Evolutionary conservation across 768 basidiomycete genomes (phyloP).

Genomic region (Coprinellus micaceus): DNA sequence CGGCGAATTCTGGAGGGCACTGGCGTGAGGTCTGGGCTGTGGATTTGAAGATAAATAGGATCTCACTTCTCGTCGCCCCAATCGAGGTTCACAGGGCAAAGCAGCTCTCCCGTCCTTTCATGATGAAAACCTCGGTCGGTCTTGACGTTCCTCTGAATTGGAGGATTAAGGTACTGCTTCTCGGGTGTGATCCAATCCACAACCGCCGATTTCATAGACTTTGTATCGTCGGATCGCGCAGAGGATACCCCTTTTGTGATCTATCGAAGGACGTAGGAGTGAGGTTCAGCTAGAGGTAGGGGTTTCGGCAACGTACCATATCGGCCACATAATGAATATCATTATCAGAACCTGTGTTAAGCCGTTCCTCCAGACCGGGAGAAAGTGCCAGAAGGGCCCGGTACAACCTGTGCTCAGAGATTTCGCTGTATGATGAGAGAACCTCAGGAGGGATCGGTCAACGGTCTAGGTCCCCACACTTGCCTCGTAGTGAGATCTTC

Average conservation of each 20-base stretch:
- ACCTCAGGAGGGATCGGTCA: not conserved
- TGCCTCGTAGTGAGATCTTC: constrained; percentile 6
- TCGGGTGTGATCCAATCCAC: constrained; percentile 23
- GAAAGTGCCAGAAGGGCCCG: constrained; percentile 4
- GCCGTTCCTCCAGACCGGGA: constrained; percentile 7
- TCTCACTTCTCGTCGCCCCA: constrained; percentile 7
- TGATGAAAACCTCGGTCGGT: constrained; percentile 12
- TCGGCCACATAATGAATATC: constrained; percentile 17
- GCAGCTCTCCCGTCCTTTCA: constrained; percentile 11
- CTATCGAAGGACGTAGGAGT: constrained; percentile 4
- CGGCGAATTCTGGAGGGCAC: constrained; percentile 3
- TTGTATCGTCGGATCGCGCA: constrained; percentile 18
- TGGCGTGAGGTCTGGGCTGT: not conserved
- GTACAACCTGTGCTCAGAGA: not conserved
- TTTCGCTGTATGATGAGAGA: not conserved
- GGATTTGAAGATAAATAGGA: not conserved
- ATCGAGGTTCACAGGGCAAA: constrained; percentile 14
- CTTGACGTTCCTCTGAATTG: constrained; percentile 10
- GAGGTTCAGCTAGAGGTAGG: not conserved
- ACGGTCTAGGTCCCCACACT: not conserved
- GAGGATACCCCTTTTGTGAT: constrained; percentile 21
- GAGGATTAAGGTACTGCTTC: constrained; percentile 12
- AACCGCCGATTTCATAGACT: constrained; percentile 17
- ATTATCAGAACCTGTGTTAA: constrained; percentile 18
- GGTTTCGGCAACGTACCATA: constrained; percentile 8